Evolutionary conservation across 2,329 filamentous ascomycete species (phyloP).

Genomic region (Neonectria hederae): DNA sequence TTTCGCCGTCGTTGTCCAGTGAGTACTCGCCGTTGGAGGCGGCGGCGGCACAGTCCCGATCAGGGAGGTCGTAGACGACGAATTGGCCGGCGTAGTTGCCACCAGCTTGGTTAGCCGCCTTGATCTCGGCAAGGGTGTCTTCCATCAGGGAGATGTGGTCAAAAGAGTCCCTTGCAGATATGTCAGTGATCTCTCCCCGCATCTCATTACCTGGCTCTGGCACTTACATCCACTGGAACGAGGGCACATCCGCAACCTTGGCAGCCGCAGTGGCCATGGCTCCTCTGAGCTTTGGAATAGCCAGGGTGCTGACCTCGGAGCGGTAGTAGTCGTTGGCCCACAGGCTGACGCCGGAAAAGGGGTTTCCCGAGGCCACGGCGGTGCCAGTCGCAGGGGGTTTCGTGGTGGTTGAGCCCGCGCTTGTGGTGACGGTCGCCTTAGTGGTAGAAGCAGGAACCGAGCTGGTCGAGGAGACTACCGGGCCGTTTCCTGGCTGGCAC

Average conservation of each 20-base stretch:
- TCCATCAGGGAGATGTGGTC: slow-evolving; percentile 59
- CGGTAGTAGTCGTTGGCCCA: slow-evolving; percentile 66
- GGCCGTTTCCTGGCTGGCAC: slow-evolving; percentile 31
- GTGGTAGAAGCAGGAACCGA: slow-evolving; percentile 21
- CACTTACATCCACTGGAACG: slow-evolving; percentile 62
- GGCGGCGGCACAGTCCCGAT: slow-evolving; percentile 66
- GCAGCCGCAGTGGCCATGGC: slow-evolving; percentile 62
- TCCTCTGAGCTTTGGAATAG: slow-evolving; percentile 69
- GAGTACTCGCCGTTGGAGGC: slow-evolving; percentile 66
- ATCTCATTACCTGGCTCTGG: rapidly evolving
- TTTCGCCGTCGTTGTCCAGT: slow-evolving; percentile 59
- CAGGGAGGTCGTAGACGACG: slow-evolving; percentile 67
- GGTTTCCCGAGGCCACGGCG: slow-evolving; percentile 62
- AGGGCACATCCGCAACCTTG: slow-evolving; percentile 61
- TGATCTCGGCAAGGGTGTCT: slow-evolving; percentile 56
- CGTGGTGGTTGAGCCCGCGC: slow-evolving; percentile 24
- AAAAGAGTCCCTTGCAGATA: slow-evolving; percentile 54
- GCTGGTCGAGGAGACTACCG: slow-evolving; percentile 21
- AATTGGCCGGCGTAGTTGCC: slow-evolving; percentile 58
- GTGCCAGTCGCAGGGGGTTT: slow-evolving; percentile 46
- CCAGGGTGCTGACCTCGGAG: slow-evolving; percentile 63
- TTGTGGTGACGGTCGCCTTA: slow-evolving; percentile 13
- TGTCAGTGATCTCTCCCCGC: slow-evolving; percentile 16
- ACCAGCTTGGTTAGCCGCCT: slow-evolving; percentile 48
- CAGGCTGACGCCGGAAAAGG: slow-evolving; percentile 59